Percentiles rank a stretch among this genome's conserved stretches.
Conservation (phyloP, 2,329 filamentous ascomycete genomes). For the Colletotrichum tamarilloi region DNA sequence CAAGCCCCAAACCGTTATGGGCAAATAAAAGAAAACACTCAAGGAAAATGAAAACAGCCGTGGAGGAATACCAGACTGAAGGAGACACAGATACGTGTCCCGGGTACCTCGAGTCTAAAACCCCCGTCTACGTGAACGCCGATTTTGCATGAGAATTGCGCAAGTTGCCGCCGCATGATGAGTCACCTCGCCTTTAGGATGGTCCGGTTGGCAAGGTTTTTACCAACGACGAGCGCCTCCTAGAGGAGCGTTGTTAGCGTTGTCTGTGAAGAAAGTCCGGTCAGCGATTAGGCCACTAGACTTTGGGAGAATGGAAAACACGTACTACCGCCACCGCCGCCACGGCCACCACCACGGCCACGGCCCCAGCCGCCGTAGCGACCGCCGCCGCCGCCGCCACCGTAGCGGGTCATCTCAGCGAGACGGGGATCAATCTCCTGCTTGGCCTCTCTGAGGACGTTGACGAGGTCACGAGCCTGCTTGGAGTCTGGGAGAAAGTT, state of each 20-base stretch:
- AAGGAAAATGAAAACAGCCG: conserved; percentile 14
- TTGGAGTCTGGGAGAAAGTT: conserved; percentile 76
- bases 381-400: conserved; percentile 83
- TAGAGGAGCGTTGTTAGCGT: conserved; percentile 63
- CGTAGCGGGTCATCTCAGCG: conserved; percentile 93
- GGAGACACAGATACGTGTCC: conserved; percentile 11
- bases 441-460: conserved; percentile 94
- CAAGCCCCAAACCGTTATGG: conserved; percentile 24
- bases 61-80: conserved; percentile 28
- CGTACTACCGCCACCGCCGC: conserved; percentile 61
- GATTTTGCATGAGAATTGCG: conserved; percentile 32
- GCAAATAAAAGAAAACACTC: conserved; percentile 6
- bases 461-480: conserved; percentile 96
- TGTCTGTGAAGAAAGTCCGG: conserved; percentile 47
- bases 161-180: conserved; percentile 31
- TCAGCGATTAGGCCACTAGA: conserved; percentile 39
- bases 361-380: conserved; percentile 79
- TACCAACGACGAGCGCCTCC: conserved; percentile 62
- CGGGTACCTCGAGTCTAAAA: conserved; percentile 27
- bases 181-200: conserved; percentile 11
- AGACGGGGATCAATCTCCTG: conserved; percentile 97
- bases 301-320: conserved; percentile 50
- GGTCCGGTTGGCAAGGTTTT: conserved; percentile 31
- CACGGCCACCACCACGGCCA: conserved; percentile 61
- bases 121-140: conserved; percentile 35